Evolutionary conservation across 176 grass and related monocot species (phyloP), one percentile per base, ranked within the genome.

Genomic region (Rhipidocladum racemiflorum): DNA sequence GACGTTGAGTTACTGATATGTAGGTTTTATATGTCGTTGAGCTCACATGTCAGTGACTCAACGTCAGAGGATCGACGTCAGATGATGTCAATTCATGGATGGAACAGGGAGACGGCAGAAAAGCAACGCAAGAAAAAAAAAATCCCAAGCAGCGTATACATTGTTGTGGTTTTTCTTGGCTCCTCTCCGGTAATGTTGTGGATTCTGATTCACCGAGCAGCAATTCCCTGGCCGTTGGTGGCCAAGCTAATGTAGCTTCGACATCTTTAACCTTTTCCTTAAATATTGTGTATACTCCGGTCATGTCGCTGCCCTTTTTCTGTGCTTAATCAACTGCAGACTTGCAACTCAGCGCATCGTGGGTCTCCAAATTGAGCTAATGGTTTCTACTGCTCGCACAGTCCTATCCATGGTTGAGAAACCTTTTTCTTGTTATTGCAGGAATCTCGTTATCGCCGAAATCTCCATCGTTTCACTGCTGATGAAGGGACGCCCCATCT

Each of bases 201-300:
- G 68, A 34, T 43, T 66, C 68, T 74, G 84, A 86, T 80, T 86
- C 76, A 86, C 34, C 76, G 35, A 13, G 68, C 76, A 86, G 9
- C 56, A 79, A 21, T 13, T 18, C 35, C 23, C 18, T 17, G 71
- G 27, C 29, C 61, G 5, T 44, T 68, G 50, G 66, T 78, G 55
- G 54, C 29, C 69, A 48, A 85, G 75, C 55, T 40, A 61, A 21
- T 35, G 32, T 23, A 71, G 18, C 55, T 5, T 50, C 54, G 25
- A 11, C 69, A 63, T 53, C 44, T 40, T 74, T 44, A 42, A 24
- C 45, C 64, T 63, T 78, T 64, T 63, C 76, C 5, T 50, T 6
- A 53, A 8, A 21, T 53, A 5, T 3, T 59, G 9, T 59, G n/a
- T 21, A 2, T 60, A 23, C 40, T 70, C 65, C 50, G 36, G 9